phyloP scores from a whole-genome alignment of 2,329 filamentous ascomycete genomes.

The Beauveria caledonica region DNA sequence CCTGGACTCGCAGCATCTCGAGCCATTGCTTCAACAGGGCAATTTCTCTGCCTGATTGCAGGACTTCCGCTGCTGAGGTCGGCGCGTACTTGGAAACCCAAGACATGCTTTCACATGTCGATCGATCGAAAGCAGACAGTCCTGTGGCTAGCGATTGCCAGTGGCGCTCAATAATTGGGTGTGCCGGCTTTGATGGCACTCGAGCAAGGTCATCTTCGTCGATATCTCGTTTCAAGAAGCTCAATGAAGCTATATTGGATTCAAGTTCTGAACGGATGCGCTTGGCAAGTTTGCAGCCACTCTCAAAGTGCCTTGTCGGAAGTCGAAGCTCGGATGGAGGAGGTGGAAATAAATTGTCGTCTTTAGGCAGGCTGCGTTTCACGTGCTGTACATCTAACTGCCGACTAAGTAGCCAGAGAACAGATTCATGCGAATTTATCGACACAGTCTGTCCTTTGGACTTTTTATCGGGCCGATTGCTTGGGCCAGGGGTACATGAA shows the following conservation, averaged over 20 bases:
- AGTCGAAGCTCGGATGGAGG: conserved; percentile 43
- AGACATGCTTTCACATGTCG: conserved; percentile 59
- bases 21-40: conserved; percentile 74
- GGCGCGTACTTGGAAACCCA: conserved; percentile 90
- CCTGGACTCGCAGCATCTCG: conserved; percentile 62
- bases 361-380: conserved; percentile 20
- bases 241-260: conserved; percentile 15
- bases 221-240: conserved; percentile 12
- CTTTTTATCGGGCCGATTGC: conserved; percentile 27
- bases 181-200: conserved; percentile 23
- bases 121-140: conserved; percentile 73
- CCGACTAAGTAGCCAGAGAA: conserved; percentile 22
- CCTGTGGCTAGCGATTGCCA: conserved; percentile 51
- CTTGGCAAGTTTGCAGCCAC: conserved; percentile 43
- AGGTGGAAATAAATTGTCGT: conserved; percentile 33
- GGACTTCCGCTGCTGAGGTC: conserved; percentile 55
- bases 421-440: conserved; percentile 33
- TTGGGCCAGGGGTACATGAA: not conserved
- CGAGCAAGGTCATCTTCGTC: conserved; percentile 29
- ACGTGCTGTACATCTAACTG: conserved; percentile 12
- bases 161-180: conserved; percentile 52
- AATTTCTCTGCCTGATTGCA: conserved; percentile 67
- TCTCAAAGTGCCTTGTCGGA: conserved; percentile 49
- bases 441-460: conserved; percentile 40
- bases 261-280: conserved; percentile 40